Evolutionary conservation across 768 basidiomycete species (phyloP), one percentile per base, ranked within the genome.

Genomic region (Suillus alpinus): DNA sequence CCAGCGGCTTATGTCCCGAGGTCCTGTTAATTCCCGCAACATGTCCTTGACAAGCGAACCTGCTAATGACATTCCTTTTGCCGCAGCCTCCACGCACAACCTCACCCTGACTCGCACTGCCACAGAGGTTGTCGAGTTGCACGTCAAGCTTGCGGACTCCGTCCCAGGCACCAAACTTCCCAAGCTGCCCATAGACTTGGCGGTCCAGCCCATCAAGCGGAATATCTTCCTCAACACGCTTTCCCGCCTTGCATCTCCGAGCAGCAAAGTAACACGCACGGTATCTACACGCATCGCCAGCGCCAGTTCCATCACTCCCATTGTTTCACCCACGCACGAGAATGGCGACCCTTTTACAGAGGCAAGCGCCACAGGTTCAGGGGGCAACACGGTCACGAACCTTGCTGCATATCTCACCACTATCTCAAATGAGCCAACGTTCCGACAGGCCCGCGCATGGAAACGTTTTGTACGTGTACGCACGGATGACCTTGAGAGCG

Each of bases 221-320:
- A 92, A 89, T 26, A 89, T 83, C 39, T 94, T 94, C 73, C 81
- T 94, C 63, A 91, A 91, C 72, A 94, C 92, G 50, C 84, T 94
- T 55, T 92, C 91, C 23, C 87, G 91, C 55, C 81, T 94, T 46
- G 88, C 91, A 3, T 92, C 92, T 9, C 91, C 90, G 5, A 77
- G 81, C 18, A 78, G 74, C 66, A 87, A 84, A 75, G 77, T 79
- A n/a, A 63, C 72, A 7, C 77, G 81, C 26, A 75, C 77, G 51
- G 68, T 75, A 18, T 76, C 75, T 44, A 73, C 76, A 43, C 77
- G 70, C 37, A 57, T 63, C 26, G 56, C 74, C 49, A 75, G 73
- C 57, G 60, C 69, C 59, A 66, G 71, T 65, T 70, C 77, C n/a
- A 74, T 77, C n/a, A 57, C 62, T 79, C 84, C 86, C 6, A 65